Evolutionary conservation across 805 yeast species (phyloP).

Genomic region (Candida tallmaniae): DNA sequence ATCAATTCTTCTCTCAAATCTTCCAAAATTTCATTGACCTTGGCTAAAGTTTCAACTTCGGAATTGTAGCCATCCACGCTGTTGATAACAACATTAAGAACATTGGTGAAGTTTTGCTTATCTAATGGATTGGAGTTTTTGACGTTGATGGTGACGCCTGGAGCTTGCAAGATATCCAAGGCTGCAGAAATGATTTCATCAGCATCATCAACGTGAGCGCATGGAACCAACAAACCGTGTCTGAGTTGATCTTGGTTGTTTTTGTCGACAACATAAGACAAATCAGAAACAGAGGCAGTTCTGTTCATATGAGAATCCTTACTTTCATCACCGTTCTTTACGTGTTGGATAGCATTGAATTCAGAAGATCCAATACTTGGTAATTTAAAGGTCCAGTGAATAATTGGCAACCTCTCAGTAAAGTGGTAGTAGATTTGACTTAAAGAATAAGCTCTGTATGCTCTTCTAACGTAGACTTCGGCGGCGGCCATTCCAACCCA

Average conservation of each 20-base stretch:
- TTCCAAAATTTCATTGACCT: slow-evolving; percentile 60
- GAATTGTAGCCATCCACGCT: slow-evolving; percentile 68
- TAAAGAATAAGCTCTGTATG: slow-evolving; percentile 92
- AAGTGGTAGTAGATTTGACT: slow-evolving; percentile 65
- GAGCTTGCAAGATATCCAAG: slow-evolving; percentile 61
- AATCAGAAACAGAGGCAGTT: slow-evolving; percentile 89
- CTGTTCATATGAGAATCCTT: slow-evolving; percentile 51
- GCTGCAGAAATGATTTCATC: slow-evolving; percentile 79
- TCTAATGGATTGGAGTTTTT: slow-evolving; percentile 30
- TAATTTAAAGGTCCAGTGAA: slow-evolving; percentile 85
- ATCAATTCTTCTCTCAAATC: slow-evolving; percentile 67
- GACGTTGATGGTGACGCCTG: slow-evolving; percentile 8
- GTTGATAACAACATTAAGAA: slow-evolving; percentile 74
- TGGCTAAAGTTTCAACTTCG: slow-evolving; percentile 63
- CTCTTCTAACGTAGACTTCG: slow-evolving; percentile 93
- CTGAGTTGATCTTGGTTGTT: slow-evolving; percentile 66
- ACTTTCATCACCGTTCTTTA: slow-evolving; percentile 31
- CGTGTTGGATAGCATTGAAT: slow-evolving; percentile 62
- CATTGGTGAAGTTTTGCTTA: slow-evolving; percentile 55
- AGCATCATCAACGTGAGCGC: slow-evolving; percentile 80
- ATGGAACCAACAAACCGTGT: slow-evolving; percentile 80
- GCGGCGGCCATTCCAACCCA: slow-evolving; percentile 95
- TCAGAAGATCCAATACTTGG: slow-evolving; percentile 71
- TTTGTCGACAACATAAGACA: slow-evolving; percentile 75
- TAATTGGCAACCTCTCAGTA: slow-evolving; percentile 56